Evolutionary conservation across 176 grass and related monocot species (phyloP).

Genomic region (Raddia guianensis): DNA sequence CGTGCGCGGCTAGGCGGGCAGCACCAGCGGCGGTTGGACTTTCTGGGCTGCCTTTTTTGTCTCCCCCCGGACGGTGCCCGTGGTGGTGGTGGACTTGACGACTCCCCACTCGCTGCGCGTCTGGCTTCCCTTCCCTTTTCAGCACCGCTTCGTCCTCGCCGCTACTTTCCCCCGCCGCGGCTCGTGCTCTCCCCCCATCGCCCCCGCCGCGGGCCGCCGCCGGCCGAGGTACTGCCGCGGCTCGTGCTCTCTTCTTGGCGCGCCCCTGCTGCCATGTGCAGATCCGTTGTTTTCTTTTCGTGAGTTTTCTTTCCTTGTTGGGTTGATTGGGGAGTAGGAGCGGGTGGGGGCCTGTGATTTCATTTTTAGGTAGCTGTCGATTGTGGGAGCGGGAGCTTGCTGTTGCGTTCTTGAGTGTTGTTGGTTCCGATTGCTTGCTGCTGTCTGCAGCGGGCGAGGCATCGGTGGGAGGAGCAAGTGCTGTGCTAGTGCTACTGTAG

Average conservation of each 20-base stretch:
- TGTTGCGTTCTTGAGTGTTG: neutral
- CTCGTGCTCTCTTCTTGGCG: neutral
- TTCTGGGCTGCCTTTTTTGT: neutral
- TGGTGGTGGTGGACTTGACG: neutral
- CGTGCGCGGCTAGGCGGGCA: neutral
- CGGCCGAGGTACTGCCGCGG: slow-evolving; percentile 17
- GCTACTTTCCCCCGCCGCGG: neutral
- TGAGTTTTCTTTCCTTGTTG: neutral
- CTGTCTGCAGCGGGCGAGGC: neutral
- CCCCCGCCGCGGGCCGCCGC: neutral
- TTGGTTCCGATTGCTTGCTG: neutral
- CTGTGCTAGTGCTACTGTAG: neutral
- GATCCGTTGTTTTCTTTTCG: slow-evolving; percentile 34
- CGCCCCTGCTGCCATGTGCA: neutral
- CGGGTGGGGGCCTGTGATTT: neutral
- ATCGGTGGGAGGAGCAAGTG: neutral
- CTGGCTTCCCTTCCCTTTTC: slow-evolving; percentile 34
- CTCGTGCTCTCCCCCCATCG: neutral
- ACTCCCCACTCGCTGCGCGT: slow-evolving; percentile 43
- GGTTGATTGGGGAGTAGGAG: neutral
- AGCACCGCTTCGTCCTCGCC: slow-evolving; percentile 37
- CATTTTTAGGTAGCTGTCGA: neutral
- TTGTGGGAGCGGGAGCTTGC: neutral
- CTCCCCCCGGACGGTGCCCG: neutral
- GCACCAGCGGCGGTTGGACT: slow-evolving; percentile 24